Evolutionary conservation across 179 eudicot genomes (phyloP).

Genomic region (Beta corolliflora): DNA sequence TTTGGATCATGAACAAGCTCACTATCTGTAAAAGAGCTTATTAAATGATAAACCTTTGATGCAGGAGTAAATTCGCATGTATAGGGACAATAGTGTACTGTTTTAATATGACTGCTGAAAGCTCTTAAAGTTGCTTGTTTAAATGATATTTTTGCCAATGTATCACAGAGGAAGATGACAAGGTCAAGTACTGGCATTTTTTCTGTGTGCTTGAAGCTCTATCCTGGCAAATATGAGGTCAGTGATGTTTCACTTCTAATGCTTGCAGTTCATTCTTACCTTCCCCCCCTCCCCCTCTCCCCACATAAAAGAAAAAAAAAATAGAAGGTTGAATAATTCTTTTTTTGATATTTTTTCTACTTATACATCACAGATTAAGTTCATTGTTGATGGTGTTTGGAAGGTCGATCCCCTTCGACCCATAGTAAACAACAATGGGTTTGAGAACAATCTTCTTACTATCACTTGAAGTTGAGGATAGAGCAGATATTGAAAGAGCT

Average conservation of each 20-base stretch:
- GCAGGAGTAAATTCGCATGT: neutral
- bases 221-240: slow-evolving; percentile 93
- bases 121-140: neutral
- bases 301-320: neutral
- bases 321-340: neutral
- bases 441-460: slow-evolving; percentile 70
- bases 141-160: neutral
- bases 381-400: slow-evolving; percentile 87
- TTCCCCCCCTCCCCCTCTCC: neutral
- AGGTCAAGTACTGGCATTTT: slow-evolving; percentile 68
- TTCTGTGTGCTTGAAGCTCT: slow-evolving; percentile 59
- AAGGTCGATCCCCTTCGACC: slow-evolving; percentile 81
- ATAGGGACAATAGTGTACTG: neutral
- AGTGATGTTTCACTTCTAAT: slow-evolving; percentile 2
- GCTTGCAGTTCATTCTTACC: neutral
- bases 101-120: neutral
- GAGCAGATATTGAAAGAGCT: neutral
- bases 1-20: neutral
- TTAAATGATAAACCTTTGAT: neutral
- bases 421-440: slow-evolving; percentile 47
- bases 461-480: slow-evolving; percentile 31
- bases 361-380: slow-evolving; percentile 66
- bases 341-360: neutral
- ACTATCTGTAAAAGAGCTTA: neutral
- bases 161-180: slow-evolving; percentile 82